Evolutionary conservation across 768 basidiomycete genomes (phyloP), one percentile per base, ranked within the genome.

Genomic region (Phaeotremella fagi): DNA sequence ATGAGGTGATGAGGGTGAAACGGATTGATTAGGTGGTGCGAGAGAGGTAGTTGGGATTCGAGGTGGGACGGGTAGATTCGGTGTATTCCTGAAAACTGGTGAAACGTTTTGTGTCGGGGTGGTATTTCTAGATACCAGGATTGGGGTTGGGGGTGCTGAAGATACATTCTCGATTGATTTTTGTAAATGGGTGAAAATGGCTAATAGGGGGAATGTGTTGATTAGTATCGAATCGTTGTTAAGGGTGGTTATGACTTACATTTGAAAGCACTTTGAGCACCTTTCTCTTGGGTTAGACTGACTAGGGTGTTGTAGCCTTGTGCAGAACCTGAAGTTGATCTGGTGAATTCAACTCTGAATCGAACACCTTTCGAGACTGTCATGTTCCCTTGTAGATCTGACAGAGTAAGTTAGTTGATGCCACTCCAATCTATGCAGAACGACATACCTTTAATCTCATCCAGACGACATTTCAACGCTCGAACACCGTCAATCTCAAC

Each of bases 181-280:
- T 41, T 41, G 38, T 6, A 41, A 20, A 9, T 41, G 7, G 38
- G 38, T 41, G 38, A 41, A 41, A 20, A 41, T 41, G 7, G 38
- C 38, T 41, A 20, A 41, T 14, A 20, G 18, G 20, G 18, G 38
- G 22, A 41, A 48, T 6, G 14, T 33, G 46, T 48, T 33, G 33
- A 29, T 29, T 15, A 14, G n/a, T 6, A n/a, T n/a, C n/a, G n/a
- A n/a, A n/a, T n/a, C n/a, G n/a, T n/a, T n/a, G n/a, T n/a, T n/a
- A n/a, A n/a, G n/a, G n/a, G n/a, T n/a, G n/a, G n/a, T 14, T 41
- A 41, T 16, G 7, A 33, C 68, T 61, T 45, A 73, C 70, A 79
- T 73, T 84, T 86, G 77, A 95, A 89, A 25, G 81, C 84, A 22
- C 88, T 87, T 37, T 83, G 78, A 16, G 90, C 85, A 3, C 94